Evolutionary conservation across 2,329 filamentous ascomycete genomes (phyloP).

Genomic region (Trichoderma harzianum): DNA sequence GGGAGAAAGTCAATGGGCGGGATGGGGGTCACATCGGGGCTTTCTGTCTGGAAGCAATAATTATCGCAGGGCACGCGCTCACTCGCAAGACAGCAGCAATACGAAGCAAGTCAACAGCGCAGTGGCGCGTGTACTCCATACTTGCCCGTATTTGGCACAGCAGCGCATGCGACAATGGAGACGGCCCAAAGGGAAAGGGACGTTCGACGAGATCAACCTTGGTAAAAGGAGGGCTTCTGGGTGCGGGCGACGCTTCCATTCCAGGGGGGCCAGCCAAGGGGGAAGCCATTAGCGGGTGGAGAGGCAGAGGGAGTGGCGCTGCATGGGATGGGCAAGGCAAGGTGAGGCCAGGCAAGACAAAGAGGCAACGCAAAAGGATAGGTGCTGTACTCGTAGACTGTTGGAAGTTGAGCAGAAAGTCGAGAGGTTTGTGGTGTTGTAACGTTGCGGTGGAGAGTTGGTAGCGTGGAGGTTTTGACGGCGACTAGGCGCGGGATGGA

Average conservation of each 20-base stretch:
- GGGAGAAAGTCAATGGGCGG: neutral
- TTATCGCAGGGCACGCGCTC: constrained; percentile 2
- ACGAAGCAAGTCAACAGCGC: constrained; percentile 11
- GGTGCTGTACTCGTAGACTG: neutral
- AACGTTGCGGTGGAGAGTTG: constrained; percentile 20
- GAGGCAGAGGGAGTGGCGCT: constrained; percentile 8
- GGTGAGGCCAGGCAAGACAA: neutral
- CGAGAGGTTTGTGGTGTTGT: constrained; percentile 18
- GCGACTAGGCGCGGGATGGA: constrained; percentile 9
- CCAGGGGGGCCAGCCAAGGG: neutral
- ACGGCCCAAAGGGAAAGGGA: neutral
- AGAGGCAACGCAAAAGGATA: neutral
- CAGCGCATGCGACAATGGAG: constrained; percentile 5
- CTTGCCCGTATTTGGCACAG: constrained; percentile 1
- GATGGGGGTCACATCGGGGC: constrained; percentile 16
- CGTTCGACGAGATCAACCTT: neutral
- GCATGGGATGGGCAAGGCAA: neutral
- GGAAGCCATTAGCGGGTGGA: constrained; percentile 1
- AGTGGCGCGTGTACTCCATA: neutral
- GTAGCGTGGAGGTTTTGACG: constrained; percentile 19
- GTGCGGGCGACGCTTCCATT: neutral
- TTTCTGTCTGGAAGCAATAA: neutral
- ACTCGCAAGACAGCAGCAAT: neutral
- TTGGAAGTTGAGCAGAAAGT: neutral
- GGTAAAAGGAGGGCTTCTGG: neutral